A percentile compares a stretch with the other conserved stretches of the same genome.
Evolutionary conservation across 1,284 basidiomycete genomes (phyloP).

Genomic region (Cutaneotrichosporon sp.): DNA sequence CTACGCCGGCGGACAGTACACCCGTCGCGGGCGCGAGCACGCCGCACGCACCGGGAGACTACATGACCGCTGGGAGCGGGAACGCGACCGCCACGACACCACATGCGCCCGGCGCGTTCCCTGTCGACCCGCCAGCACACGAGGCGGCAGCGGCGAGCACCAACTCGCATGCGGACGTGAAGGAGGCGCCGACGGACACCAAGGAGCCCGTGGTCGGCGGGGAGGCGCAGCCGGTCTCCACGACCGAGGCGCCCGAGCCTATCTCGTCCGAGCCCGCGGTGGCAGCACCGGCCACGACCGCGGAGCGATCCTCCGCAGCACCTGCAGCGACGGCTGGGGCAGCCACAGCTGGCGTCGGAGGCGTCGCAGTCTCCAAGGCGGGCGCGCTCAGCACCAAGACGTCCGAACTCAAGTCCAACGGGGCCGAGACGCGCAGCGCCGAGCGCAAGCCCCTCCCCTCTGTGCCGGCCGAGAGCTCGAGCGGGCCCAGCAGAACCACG

Average conservation of each 20-base stretch:
- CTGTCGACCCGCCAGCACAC: background rate
- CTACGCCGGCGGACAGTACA: background rate
- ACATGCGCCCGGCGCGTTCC: background rate
- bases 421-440: constrained; percentile 8
- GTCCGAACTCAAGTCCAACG: background rate
- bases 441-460: constrained; percentile 10
- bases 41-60: background rate
- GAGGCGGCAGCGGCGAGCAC: background rate
- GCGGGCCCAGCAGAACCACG: background rate
- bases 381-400: background rate
- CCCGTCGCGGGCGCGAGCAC: background rate
- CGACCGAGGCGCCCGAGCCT: too few species aligned
- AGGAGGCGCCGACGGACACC: too few species aligned
- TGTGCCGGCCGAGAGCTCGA: background rate
- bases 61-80: background rate
- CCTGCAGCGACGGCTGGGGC: too few species aligned
- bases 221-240: too few species aligned
- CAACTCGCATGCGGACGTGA: too few species aligned
- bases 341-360: too few species aligned
- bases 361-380: background rate
- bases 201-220: too few species aligned
- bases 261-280: too few species aligned
- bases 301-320: too few species aligned
- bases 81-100: background rate
- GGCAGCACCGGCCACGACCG: too few species aligned